Evolutionary conservation across 1,139 yeast genomes (phyloP).

Genomic region (Saccharomycopsis hybrid): DNA sequence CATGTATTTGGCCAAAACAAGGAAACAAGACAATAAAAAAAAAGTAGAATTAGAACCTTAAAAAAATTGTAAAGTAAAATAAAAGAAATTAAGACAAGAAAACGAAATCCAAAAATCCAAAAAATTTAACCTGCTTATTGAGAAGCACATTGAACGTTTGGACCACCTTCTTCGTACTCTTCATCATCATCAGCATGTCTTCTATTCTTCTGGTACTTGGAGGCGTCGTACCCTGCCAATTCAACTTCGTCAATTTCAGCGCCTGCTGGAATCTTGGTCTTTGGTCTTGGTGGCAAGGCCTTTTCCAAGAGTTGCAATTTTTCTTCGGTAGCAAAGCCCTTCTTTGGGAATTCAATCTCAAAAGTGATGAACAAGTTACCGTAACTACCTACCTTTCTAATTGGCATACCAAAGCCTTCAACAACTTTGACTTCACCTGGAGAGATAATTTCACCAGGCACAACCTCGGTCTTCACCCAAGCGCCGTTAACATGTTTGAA

Average conservation of each 20-base stretch:
- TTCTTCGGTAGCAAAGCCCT: conserved; percentile 59
- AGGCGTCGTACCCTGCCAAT: conserved; percentile 54
- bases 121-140: conserved; percentile 37
- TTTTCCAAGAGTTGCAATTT: conserved; percentile 57
- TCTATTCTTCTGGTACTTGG: conserved; percentile 47
- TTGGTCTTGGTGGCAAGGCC: conserved; percentile 60
- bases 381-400: conserved; percentile 65
- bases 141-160: conserved; percentile 86
- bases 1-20: too few relatives aligned
- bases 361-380: conserved; percentile 72
- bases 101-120: not conserved
- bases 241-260: conserved; percentile 81
- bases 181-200: conserved; percentile 52
- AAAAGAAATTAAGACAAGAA: not conserved
- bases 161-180: conserved; percentile 60
- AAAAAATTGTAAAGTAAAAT: too few relatives aligned
- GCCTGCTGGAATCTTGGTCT: conserved; percentile 49
- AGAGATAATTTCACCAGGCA: conserved; percentile 89
- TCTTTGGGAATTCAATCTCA: conserved; percentile 63
- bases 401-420: conserved; percentile 95
- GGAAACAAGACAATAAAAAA: too few relatives aligned
- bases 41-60: too few relatives aligned
- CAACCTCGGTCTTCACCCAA: conserved; percentile 70
- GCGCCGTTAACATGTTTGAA: conserved; percentile 86
- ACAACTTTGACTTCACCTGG: conserved; percentile 80